Conservation (phyloP, 164 flowering plant species). For the Tetracentron sinense region DNA sequence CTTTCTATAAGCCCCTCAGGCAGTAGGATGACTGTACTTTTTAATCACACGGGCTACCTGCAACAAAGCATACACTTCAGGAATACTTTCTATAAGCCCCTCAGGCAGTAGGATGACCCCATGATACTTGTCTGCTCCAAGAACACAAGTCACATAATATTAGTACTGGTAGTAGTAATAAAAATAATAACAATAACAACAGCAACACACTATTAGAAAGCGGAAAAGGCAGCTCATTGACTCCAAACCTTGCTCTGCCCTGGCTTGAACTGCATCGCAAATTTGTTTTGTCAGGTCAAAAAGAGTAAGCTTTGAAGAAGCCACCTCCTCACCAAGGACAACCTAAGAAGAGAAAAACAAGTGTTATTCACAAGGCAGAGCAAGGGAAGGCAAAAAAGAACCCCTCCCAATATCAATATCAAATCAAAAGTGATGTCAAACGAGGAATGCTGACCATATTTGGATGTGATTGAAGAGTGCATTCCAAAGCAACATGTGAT, state of each 20-base stretch:
- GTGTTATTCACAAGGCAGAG: background rate
- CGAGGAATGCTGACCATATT: constrained; percentile 60
- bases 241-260: constrained; percentile 71
- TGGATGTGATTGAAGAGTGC: constrained; percentile 98
- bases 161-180: background rate
- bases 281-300: constrained; percentile 90
- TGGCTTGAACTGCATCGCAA: constrained; percentile 94
- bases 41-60: constrained; percentile 57
- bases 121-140: constrained; percentile 74
- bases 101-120: constrained; percentile 94
- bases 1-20: constrained; percentile 98
- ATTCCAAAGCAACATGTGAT: constrained; percentile 96
- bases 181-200: constrained; percentile 2
- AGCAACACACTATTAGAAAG: background rate
- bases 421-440: background rate
- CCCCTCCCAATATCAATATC: background rate
- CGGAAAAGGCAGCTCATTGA: background rate
- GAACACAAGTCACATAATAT: too few species aligned
- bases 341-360: constrained; percentile 44
- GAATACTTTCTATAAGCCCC: constrained; percentile 96
- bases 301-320: constrained; percentile 93
- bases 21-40: constrained; percentile 80
- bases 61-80: constrained; percentile 91
- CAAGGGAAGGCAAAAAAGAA: too few species aligned
- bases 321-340: constrained; percentile 97